These are phyloP conservation scores for Sporisorium exsertum DNA, from an alignment of 1,284 basidiomycete species.

Conservation along the genomic window DNA sequence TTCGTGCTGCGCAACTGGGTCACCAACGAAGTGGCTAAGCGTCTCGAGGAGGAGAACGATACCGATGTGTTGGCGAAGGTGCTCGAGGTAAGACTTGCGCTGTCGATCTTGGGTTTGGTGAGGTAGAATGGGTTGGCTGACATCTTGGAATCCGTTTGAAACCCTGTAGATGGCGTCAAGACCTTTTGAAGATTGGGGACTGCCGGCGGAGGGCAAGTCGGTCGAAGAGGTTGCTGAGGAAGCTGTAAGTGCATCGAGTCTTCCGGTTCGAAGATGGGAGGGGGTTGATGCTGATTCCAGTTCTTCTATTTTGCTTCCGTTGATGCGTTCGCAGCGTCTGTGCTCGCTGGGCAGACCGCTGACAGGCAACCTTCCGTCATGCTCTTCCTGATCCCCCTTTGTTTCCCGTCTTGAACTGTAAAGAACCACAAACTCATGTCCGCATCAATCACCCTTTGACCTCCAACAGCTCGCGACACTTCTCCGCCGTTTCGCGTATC, in stretches of 20 bases:
- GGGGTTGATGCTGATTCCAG: not conserved
- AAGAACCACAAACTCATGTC: too few relatives aligned
- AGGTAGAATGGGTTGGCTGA: not conserved
- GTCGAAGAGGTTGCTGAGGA: conserved; percentile 73
- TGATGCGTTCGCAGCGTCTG: conserved; percentile 16
- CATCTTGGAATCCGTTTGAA: not conserved
- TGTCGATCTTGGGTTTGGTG: not conserved
- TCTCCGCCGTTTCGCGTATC: conserved; percentile 11
- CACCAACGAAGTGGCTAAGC: conserved; percentile 61
- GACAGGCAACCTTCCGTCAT: conserved; percentile 58
- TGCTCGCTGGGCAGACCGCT: conserved; percentile 57
- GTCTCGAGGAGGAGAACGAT: conserved; percentile 58
- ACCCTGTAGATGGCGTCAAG: conserved; percentile 46
- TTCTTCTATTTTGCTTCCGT: not conserved
- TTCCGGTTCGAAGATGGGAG: not conserved
- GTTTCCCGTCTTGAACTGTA: not conserved
- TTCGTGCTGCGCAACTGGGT: conserved; percentile 68
- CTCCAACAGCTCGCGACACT: conserved; percentile 19
- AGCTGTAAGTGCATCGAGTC: conserved; percentile 68
- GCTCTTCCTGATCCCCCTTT: conserved; percentile 49
- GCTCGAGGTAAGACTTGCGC: conserved; percentile 21
- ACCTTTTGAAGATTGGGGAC: conserved; percentile 59
- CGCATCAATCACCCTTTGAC: conserved; percentile 2
- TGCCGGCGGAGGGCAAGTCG: conserved; percentile 61
- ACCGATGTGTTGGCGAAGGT: conserved; percentile 58